These are phyloP conservation scores for Fusarium sp. DNA, from an alignment of 2,329 filamentous ascomycete species.

Conservation along the genomic window DNA sequence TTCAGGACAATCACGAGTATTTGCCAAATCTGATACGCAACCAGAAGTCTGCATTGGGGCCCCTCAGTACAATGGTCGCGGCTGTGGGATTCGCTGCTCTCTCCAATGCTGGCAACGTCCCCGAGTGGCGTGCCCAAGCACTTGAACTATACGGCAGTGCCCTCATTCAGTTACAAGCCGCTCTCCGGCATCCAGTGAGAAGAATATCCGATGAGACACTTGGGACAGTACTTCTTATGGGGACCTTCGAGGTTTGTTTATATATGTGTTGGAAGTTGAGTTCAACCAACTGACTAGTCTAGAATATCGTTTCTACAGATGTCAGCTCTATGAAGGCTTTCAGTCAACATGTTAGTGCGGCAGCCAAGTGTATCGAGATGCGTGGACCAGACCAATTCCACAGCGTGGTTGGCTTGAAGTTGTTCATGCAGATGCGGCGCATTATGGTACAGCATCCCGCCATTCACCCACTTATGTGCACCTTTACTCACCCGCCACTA, in stretches of 20 bases:
- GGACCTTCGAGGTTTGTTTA: slow-evolving; percentile 27
- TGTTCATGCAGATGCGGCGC: slow-evolving; percentile 34
- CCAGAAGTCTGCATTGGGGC: slow-evolving; percentile 17
- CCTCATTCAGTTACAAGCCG: slow-evolving; percentile 17
- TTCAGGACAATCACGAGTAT: slow-evolving; percentile 27
- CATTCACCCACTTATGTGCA: background rate
- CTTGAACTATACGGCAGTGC: slow-evolving; percentile 30
- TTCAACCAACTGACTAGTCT: background rate
- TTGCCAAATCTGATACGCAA: slow-evolving; percentile 24
- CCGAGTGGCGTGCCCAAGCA: slow-evolving; percentile 28
- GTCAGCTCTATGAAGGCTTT: slow-evolving; percentile 31
- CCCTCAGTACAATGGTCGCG: slow-evolving; percentile 25
- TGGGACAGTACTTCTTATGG: slow-evolving; percentile 35
- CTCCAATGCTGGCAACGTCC: slow-evolving; percentile 28
- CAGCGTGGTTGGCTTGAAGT: slow-evolving; percentile 14
- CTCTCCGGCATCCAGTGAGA: slow-evolving; percentile 18
- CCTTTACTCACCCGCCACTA: background rate
- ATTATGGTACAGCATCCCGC: slow-evolving; percentile 20
- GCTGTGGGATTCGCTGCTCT: slow-evolving; percentile 36
- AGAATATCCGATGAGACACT: slow-evolving; percentile 33
- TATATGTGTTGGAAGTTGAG: fast-evolving
- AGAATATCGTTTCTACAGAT: slow-evolving; percentile 34
- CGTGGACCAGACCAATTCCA: slow-evolving; percentile 32
- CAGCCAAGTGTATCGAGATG: slow-evolving; percentile 36
- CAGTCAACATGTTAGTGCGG: slow-evolving; percentile 34